phyloP scores from a whole-genome alignment of 1,284 basidiomycete species.

The Ustilago trichophora region DNA sequence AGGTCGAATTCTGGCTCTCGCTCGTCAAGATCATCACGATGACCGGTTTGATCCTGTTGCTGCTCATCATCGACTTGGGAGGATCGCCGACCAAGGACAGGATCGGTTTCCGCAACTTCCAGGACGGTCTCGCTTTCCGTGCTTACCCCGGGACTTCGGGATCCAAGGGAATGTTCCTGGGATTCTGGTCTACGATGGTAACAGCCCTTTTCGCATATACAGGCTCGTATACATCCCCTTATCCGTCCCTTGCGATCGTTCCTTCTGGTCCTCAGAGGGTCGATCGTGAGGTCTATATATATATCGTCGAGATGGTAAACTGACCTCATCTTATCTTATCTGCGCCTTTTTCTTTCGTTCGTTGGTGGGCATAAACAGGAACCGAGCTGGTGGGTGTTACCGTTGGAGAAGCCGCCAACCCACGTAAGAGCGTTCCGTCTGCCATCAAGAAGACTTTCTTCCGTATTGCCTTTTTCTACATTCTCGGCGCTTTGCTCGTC shows the following conservation, averaged over 20 bases:
- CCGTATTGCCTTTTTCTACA: conserved; percentile 77
- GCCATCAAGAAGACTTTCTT: conserved; percentile 72
- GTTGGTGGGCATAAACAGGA: conserved; percentile 67
- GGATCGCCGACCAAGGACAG: conserved; percentile 72
- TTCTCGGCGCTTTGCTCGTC: conserved; percentile 69
- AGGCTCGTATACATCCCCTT: no score
- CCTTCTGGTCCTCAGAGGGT: no score
- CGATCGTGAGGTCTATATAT: no score
- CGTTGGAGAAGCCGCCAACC: conserved; percentile 70
- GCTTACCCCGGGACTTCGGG: conserved; percentile 30
- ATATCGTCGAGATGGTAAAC: no score
- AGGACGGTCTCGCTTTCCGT: conserved; percentile 58
- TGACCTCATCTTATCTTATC: no score
- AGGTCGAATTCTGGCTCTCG: conserved; percentile 68
- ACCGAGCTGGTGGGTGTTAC: conserved; percentile 71
- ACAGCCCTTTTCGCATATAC: conserved; percentile 70
- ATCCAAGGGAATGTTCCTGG: conserved; percentile 60
- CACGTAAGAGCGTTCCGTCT: conserved; percentile 72
- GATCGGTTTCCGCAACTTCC: conserved; percentile 73
- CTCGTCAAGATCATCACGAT: conserved; percentile 47
- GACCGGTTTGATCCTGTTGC: conserved; percentile 48
- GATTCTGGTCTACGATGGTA: conserved; percentile 59
- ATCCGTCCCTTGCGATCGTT: no score
- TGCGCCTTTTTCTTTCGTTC: no score
- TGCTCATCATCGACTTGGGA: conserved; percentile 54